Evolutionary conservation across 2,329 filamentous ascomycete species (phyloP).

Genomic region (Fusarium piperis): DNA sequence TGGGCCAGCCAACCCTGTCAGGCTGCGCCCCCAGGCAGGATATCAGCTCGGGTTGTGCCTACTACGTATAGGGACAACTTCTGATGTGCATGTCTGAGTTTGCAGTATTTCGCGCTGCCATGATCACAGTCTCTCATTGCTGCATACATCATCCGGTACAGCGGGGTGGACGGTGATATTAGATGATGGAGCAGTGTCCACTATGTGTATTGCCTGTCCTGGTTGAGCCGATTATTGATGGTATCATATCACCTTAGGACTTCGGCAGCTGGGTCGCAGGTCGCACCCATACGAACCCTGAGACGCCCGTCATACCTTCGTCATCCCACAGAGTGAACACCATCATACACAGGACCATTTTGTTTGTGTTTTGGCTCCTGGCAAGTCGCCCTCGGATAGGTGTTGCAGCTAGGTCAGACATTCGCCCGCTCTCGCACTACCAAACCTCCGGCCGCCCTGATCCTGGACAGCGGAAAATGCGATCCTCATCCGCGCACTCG

Average conservation of each 20-base stretch:
- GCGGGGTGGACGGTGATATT: background rate
- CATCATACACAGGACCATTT: conserved; percentile 1
- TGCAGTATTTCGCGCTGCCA: background rate
- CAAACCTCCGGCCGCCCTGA: conserved; percentile 1
- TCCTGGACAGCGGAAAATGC: conserved; percentile 1
- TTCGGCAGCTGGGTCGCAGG: conserved; percentile 10
- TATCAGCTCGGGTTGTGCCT: background rate
- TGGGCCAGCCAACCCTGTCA: conserved; percentile 20
- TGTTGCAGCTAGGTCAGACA: background rate
- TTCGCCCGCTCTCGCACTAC: background rate
- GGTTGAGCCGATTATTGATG: background rate
- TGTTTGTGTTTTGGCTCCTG: background rate
- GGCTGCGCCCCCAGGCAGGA: conserved; percentile 25
- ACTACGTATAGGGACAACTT: background rate
- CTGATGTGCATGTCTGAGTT: background rate
- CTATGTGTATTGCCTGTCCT: background rate
- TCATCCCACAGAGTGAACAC: conserved; percentile 30
- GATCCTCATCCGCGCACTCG: conserved; percentile 23
- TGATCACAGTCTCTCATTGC: background rate
- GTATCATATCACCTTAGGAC: conserved; percentile 21
- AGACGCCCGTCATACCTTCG: conserved; percentile 32
- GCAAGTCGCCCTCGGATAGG: background rate
- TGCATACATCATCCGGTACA: background rate
- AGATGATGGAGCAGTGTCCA: conserved; percentile 3
- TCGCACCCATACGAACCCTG: conserved; percentile 23